Evolutionary conservation across 2,329 filamentous ascomycete species (phyloP), one percentile per base, ranked within the genome.

Genomic region (Epichloe glyceriae): DNA sequence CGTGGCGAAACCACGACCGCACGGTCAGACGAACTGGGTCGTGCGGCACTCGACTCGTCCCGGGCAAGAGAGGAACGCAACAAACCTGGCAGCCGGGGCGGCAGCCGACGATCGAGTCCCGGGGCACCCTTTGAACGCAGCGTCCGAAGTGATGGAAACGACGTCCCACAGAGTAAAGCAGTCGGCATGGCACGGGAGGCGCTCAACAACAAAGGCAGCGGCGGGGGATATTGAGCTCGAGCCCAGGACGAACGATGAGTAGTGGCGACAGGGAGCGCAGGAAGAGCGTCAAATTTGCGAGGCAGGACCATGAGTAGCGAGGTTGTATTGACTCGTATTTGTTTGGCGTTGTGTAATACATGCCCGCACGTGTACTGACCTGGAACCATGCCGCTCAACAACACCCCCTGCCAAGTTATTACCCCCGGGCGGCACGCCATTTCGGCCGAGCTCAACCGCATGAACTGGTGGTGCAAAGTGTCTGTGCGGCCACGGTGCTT

Each of bases 281-380:
- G 61, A 82, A 82, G 71, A 82, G 78, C 55, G 80, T 83, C 57
- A 83, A 83, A 67, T 80, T 83, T 64, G 74, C 72, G 2, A 69
- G 68, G 42, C 68, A 71, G 10, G 49, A 49, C 19, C 35, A 46
- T 33, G 48, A 19, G 39, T 38, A 19, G 20, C 33, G 33, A 47
- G 19, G 34, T 12, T 8, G 11, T 17, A 12, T 17, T 49, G 38
- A 49, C 39, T 30, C 7, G 26, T 30, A 37, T 14, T 1, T 42
- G 40, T 12, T n/a, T 3, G 40, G 40, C 17, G 17, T 22, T 22
- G 40, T 42, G 40, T 30, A 38, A 38, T 15, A 10, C 26, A 30
- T 30, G 26, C 3, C 26, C 26, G 30, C 26, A 12, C 19, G 7
- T 47, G 5, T 35, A 38, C 7, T 26, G 22, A 7, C 22, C 22